These are phyloP conservation scores for Podila verticillata DNA, from an alignment of 192 early-diverging fungal species.

Conservation along the genomic window DNA sequence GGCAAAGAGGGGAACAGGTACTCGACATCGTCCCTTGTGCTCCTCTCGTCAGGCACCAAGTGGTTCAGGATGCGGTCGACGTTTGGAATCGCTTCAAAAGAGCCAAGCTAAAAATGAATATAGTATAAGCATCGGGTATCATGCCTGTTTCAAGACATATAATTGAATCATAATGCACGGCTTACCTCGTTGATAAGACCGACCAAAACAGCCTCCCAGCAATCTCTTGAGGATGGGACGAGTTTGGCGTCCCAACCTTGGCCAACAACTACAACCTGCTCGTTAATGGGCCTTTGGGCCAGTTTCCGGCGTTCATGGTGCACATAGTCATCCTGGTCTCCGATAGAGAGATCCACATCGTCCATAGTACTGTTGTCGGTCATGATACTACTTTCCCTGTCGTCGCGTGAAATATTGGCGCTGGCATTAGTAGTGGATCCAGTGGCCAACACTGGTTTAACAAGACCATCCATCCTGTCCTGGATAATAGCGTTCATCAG, in stretches of 20 bases:
- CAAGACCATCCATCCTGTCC: conserved; percentile 50
- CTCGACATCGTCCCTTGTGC: conserved; percentile 52
- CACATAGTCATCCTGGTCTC: conserved; percentile 18
- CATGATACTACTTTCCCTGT: conserved; percentile 38
- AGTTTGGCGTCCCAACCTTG: conserved; percentile 55
- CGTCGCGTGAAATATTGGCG: neutral
- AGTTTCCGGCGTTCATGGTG: conserved; percentile 16
- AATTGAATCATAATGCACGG: neutral
- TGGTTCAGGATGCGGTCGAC: conserved; percentile 55
- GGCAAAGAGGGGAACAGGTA: conserved; percentile 48
- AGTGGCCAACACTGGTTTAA: conserved; percentile 24
- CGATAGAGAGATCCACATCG: conserved; percentile 27
- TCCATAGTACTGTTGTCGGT: conserved; percentile 30
- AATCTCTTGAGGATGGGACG: conserved; percentile 41
- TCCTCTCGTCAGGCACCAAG: conserved; percentile 54
- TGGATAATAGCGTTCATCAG: conserved; percentile 60
- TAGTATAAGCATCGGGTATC: neutral
- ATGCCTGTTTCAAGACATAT: neutral
- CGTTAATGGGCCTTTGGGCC: conserved; percentile 42
- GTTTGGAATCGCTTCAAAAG: conserved; percentile 54
- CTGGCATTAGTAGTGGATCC: neutral
- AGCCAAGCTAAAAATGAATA: conserved; percentile 50
- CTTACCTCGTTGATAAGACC: conserved; percentile 63
- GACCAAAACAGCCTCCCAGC: conserved; percentile 58
- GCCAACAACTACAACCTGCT: conserved; percentile 50